phyloP scores from a whole-genome alignment of 768 basidiomycete species.

The Lyophyllum semitale region DNA sequence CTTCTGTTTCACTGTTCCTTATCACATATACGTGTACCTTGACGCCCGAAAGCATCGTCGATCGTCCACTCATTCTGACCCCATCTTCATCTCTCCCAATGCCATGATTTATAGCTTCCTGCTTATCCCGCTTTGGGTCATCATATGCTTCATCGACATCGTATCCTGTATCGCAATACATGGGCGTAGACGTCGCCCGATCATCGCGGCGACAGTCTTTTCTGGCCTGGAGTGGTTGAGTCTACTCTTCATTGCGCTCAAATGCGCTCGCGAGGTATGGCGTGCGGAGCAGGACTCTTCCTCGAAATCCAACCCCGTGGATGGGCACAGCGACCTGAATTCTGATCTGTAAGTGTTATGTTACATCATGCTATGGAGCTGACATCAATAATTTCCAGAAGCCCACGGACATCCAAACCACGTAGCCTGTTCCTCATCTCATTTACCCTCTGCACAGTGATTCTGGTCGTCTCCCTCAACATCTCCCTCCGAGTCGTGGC shows the following conservation, averaged over 20 bases:
- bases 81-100: not conserved
- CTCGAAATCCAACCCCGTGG: not conserved
- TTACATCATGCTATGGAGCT: not conserved
- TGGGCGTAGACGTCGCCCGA: not conserved
- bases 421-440: constrained; percentile 4
- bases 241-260: not conserved
- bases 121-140: not conserved
- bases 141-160: not conserved
- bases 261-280: not conserved
- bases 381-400: not conserved
- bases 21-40: not conserved
- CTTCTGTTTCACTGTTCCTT: not conserved
- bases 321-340: not conserved
- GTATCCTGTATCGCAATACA: not conserved
- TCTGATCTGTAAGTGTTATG: not conserved
- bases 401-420: not conserved
- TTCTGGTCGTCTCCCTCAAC: not conserved
- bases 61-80: not conserved
- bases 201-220: not conserved
- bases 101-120: not conserved
- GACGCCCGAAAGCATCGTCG: not conserved
- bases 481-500: not conserved
- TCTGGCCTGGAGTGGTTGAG: not conserved
- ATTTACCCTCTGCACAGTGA: not conserved
- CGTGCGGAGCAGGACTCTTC: not conserved